Evolutionary conservation across 2,329 filamentous ascomycete species (phyloP).

Genomic region (Colletotrichum somersetense): DNA sequence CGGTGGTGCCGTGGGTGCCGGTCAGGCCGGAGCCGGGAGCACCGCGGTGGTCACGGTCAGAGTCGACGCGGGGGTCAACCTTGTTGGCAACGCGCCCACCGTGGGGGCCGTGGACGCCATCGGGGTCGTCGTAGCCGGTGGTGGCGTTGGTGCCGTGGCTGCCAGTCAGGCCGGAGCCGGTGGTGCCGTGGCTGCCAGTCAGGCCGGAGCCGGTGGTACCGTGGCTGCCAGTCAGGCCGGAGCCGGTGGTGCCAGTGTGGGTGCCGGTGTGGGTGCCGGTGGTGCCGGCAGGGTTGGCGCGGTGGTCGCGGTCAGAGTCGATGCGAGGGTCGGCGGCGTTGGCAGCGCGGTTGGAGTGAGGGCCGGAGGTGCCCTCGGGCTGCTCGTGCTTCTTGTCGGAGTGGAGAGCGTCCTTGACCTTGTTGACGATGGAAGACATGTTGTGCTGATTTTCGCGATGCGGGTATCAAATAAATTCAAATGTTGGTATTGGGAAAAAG

Average conservation of each 20-base stretch:
- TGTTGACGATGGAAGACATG: conserved; percentile 71
- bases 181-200: conserved; percentile 30
- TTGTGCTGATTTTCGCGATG: conserved; percentile 48
- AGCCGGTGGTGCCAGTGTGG: conserved; percentile 32
- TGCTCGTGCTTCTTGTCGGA: conserved; percentile 55
- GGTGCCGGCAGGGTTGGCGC: conserved; percentile 50
- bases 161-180: conserved; percentile 34
- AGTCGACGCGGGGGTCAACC: conserved; percentile 66
- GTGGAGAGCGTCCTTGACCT: conserved; percentile 68
- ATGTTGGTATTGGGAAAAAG: neutral
- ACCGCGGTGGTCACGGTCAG: conserved; percentile 57
- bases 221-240: conserved; percentile 44
- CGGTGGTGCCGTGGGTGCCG: conserved; percentile 34
- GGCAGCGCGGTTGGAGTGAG: conserved; percentile 55
- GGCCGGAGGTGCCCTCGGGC: conserved; percentile 42
- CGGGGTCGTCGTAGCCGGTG: conserved; percentile 34
- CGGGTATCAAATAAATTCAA: conserved; percentile 37
- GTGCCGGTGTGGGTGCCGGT: conserved; percentile 47
- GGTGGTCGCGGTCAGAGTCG: conserved; percentile 62
- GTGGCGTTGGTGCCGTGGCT: conserved; percentile 51
- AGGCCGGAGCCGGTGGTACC: conserved; percentile 41
- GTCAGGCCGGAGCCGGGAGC: conserved; percentile 43
- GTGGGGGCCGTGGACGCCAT: conserved; percentile 58
- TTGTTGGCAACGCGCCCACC: conserved; percentile 62
- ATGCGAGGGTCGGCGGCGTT: conserved; percentile 66